phyloP scores from a whole-genome alignment of 345 rosid genomes.

The Hibiscus mutabilis region DNA sequence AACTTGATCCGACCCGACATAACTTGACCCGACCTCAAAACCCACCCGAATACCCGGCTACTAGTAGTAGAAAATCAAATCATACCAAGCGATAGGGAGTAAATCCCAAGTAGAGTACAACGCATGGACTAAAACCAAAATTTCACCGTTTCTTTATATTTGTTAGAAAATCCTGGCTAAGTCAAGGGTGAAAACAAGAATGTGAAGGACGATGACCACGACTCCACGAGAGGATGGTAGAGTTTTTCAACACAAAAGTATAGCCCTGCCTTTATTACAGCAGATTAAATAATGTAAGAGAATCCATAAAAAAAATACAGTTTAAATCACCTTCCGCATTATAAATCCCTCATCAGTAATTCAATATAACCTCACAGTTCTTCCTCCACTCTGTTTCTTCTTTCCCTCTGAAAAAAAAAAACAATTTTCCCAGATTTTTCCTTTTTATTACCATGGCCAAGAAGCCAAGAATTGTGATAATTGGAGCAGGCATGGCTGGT shows the following conservation, averaged over 20 bases:
- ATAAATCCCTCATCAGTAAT: constrained; percentile 32
- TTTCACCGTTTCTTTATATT: too few relatives aligned
- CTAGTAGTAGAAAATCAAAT: too few relatives aligned
- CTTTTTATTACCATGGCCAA: constrained; percentile 41
- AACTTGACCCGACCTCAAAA: too few relatives aligned
- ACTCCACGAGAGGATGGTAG: too few relatives aligned
- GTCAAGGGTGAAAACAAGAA: background rate
- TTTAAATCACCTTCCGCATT: constrained; percentile 20
- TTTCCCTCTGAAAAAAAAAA: background rate
- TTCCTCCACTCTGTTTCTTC: constrained; percentile 8
- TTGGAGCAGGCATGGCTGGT: constrained; percentile 99
- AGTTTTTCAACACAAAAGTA: constrained; percentile 33
- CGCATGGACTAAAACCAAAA: too few relatives aligned
- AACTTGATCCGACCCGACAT: too few relatives aligned
- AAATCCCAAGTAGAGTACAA: too few relatives aligned
- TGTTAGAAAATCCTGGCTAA: too few relatives aligned
- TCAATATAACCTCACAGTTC: constrained; percentile 23
- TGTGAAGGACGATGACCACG: too few relatives aligned
- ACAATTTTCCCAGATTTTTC: background rate
- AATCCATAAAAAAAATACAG: background rate
- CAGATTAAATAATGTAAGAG: background rate
- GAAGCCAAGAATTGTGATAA: constrained; percentile 82
- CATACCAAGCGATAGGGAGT: too few relatives aligned
- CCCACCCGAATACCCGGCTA: too few relatives aligned
- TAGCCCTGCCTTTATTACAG: constrained; percentile 45